Percentiles rank a stretch among this genome's conserved stretches.
phyloP scores from a whole-genome alignment of 23 red algal species.

The Gracilaria domingensis region DNA sequence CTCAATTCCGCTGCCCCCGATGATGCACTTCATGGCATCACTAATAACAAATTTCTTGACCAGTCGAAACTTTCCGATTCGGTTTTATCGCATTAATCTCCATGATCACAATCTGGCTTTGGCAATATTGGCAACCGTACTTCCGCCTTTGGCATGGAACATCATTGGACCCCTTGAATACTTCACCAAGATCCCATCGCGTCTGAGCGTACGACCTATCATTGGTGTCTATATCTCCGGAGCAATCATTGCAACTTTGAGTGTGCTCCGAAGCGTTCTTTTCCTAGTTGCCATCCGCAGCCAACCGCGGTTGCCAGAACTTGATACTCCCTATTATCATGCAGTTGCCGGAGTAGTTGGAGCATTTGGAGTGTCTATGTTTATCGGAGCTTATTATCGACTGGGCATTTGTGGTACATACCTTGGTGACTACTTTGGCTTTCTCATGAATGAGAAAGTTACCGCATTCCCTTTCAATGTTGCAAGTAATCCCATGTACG shows the following conservation, averaged over 20 bases:
- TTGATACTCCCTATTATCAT: conserved; percentile 48
- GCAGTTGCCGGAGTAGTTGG: conserved; percentile 19
- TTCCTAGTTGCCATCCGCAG: conserved; percentile 77
- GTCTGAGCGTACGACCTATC: conserved; percentile 45
- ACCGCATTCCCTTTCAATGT: conserved; percentile 89
- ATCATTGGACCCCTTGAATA: conserved; percentile 80
- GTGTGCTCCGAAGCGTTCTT: conserved; percentile 74
- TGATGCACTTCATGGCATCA: conserved; percentile 5
- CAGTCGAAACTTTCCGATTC: neutral
- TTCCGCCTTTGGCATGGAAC: conserved; percentile 94
- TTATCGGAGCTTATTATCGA: conserved; percentile 71
- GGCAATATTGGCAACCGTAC: conserved; percentile 75
- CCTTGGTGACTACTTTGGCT: conserved; percentile 97
- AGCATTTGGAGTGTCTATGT: conserved; percentile 31
- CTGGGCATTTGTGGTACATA: conserved; percentile 92
- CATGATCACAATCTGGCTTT: conserved; percentile 70
- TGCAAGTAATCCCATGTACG: conserved; percentile 91
- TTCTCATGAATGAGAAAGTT: conserved; percentile 77
- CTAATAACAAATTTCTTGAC: conserved; percentile 14
- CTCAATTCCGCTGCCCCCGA: neutral
- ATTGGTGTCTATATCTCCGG: conserved; percentile 82
- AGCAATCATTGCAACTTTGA: conserved; percentile 77
- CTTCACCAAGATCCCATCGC: conserved; percentile 65
- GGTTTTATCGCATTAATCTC: conserved; percentile 56
- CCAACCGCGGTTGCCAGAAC: conserved; percentile 21